Evolutionary conservation across 1,284 basidiomycete species (phyloP), one percentile per base, ranked within the genome.

Genomic region (Cystobasidium slooffiae): DNA sequence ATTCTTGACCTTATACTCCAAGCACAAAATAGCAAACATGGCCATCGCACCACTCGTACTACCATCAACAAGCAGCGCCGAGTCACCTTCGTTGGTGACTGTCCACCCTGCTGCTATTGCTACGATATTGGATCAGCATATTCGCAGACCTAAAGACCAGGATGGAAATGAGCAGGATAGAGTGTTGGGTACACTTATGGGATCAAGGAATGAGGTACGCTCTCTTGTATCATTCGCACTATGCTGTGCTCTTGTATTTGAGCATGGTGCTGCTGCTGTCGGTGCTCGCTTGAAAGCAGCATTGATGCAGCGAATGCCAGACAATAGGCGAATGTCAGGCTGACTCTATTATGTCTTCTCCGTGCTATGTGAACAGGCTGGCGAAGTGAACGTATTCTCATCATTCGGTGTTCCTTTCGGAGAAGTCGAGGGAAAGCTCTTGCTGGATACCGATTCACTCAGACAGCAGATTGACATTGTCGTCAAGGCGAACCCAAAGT

Each of bases 81-180:
- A 73, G 31, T 59, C 49, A 18, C 70, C 70, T 6, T 56, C 70
- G 16, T 37, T 59, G 43, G 70, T 73, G 39, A 58, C 62, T 22
- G 62, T 73, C 3, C 70, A 73, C 53, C 70, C 70, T 31, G 70
- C 62, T 44, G 70, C 70, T 66, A 46, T 99, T 74, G 94, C 97
- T 82, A 91, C 93, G 74, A 94, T 98, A 85, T 89, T 99, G 77
- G 96, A 98, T 84, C 96, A 99, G 85, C 97, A 94, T 84, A 89
- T 98, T 65, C 91, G 97, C 49, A 88, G 94, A 76, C 90, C 88
- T 65, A 88, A 90, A 47, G 16, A 51, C 39, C 70, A 73, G 70
- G 63, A 55, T 47, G 83, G 85, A 44, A 91, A 94, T 39, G 83
- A 86, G 49, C 91, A 94, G 80, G 91, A 91, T 78, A 89, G 96